These are phyloP conservation scores for Chlamydomonas reinhardtii DNA, from an alignment of 163 green algal species.

Conservation along the genomic window DNA sequence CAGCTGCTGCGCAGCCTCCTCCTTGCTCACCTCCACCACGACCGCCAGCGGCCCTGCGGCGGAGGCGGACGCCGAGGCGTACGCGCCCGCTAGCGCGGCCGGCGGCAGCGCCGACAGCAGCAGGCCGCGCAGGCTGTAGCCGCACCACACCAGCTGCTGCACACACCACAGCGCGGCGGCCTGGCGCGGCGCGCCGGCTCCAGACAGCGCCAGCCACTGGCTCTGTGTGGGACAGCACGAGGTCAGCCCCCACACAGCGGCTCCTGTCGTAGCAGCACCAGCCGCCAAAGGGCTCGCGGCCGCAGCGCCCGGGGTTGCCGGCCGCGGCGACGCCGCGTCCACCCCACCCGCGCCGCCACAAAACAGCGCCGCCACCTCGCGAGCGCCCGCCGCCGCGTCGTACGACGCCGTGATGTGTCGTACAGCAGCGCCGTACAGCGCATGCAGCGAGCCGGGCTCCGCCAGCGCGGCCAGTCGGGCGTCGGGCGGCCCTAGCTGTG, in stretches of 20 bases:
- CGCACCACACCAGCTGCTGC: conserved; percentile 41
- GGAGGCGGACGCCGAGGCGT: no score
- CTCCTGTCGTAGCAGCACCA: neutral
- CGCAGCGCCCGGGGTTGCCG: neutral
- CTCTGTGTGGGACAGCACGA: neutral
- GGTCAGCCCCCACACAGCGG: neutral
- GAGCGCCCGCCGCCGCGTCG: conserved; percentile 1
- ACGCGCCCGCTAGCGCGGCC: neutral
- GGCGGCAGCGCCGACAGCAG: neutral
- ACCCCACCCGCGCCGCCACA: neutral
- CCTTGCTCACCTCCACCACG: conserved; percentile 22
- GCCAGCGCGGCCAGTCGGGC: neutral
- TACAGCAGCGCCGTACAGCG: conserved; percentile 17
- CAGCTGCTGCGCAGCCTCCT: conserved; percentile 37
- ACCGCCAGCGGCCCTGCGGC: neutral
- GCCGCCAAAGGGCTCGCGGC: neutral
- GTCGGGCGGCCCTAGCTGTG: conserved; percentile 38
- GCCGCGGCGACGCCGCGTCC: neutral
- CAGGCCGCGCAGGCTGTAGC: conserved; percentile 41
- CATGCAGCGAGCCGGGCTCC: conserved; percentile 37
- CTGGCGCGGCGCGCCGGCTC: neutral
- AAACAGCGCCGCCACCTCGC: conserved; percentile 39
- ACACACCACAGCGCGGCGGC: conserved; percentile 12
- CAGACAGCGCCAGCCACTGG: conserved; percentile 32
- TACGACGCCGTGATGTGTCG: conserved; percentile 38